Base-by-base conservation (phyloP, 352 stramenopile genomes). In the Pythium brachiatum region DNA sequence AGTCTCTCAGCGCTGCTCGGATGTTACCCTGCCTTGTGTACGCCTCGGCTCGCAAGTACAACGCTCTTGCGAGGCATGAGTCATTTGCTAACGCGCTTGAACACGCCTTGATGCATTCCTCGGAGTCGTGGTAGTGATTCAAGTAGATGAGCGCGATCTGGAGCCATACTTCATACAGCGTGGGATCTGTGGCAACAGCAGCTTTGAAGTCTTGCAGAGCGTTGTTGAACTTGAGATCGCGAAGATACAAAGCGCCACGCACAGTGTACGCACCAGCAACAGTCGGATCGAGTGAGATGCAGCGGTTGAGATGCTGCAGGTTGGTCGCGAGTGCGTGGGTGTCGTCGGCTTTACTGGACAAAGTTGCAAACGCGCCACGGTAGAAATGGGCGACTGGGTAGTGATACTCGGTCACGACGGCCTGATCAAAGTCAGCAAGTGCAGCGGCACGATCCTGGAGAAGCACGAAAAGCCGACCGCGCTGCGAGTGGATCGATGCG, bases 351-450 rank as follows among this genome's bases (percentile, higher is more conserved):
- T 72, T 75, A 9, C 68, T 44, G 9, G 75, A 23, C 44, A 90
- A 38, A 8, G 78, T 81, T 2, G 81, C 79, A 38, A 90, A 84
- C 7, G 83, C 81, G 7, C 83, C 80, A 32, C 83, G 75, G 38
- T 90, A 93, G 62, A 93, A 91, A 63, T 93, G 81, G 34, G 81
- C 79, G 2, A 90, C 74, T 3, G 83, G 79, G 57, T 93, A 91
- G 38, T 91, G 81, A 62, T 91, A 93, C 50, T 91, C 83, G 61
- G 78, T 88, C 32, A 91, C 75, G 54, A 89, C 79, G 0, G 83
- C 81, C 31, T 87, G 74, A 29, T 91, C 81, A 55, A 93, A 89
- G 54, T 93, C 80, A 4, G 70, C 56, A 2, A 81, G 58, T 12
- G 83, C 83, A 7, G 60, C 75, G 11, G 59, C 53, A 15, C 72